phyloP scores from a whole-genome alignment of 148 eudicot genomes.

The Hydrangea macrophylla region DNA sequence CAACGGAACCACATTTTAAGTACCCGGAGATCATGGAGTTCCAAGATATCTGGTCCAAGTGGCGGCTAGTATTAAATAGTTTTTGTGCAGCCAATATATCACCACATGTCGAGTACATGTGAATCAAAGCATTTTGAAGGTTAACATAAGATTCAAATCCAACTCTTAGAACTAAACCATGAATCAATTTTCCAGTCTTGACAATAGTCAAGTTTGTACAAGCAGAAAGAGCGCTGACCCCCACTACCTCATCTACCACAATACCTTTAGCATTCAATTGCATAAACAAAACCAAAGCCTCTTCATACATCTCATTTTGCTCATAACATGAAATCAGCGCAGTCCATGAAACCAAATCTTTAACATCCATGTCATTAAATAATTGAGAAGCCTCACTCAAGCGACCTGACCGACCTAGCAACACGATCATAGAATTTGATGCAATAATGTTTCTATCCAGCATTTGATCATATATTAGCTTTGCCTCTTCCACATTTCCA shows the following conservation, averaged over 20 bases:
- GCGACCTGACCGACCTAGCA: conserved; percentile 48
- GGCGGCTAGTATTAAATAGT: conserved; percentile 39
- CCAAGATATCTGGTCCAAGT: conserved; percentile 46
- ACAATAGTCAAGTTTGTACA: conserved; percentile 38
- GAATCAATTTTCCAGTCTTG: conserved; percentile 38
- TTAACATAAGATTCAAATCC: conserved; percentile 60
- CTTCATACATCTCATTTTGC: conserved; percentile 50
- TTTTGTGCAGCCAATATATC: conserved; percentile 54
- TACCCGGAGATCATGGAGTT: conserved; percentile 76
- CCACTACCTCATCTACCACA: conserved; percentile 55
- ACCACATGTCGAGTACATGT: conserved; percentile 56
- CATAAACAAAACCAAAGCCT: conserved; percentile 47
- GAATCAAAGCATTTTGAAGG: conserved; percentile 71
- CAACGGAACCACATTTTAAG: conserved; percentile 46
- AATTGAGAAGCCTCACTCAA: conserved; percentile 46
- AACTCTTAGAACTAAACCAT: conserved; percentile 45
- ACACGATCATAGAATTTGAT: conserved; percentile 65
- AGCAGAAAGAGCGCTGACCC: conserved; percentile 59
- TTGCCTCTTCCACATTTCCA: conserved; percentile 44
- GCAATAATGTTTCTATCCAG: conserved; percentile 51
- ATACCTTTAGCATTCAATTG: conserved; percentile 38
- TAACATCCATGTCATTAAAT: conserved; percentile 44
- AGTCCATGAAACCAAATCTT: conserved; percentile 76
- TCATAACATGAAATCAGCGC: conserved; percentile 66
- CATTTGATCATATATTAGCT: conserved; percentile 30